A percentile compares a stretch with the other conserved stretches of the same genome.
These are phyloP conservation scores for Tetrapyrgos nigripes DNA, from an alignment of 1,284 basidiomycete genomes.

Conservation along the genomic window DNA sequence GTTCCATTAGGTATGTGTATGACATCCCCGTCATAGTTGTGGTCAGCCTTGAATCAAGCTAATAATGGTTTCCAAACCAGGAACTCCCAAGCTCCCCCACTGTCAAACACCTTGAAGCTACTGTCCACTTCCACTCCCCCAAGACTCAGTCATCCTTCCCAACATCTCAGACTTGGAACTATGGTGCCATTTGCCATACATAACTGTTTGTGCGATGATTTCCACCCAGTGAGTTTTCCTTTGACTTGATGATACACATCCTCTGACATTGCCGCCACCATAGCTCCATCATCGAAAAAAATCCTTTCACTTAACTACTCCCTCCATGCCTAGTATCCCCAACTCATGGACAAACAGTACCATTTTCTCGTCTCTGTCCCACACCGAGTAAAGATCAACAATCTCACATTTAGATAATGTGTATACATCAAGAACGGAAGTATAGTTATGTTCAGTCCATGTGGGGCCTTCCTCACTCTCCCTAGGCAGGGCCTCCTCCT, in stretches of 20 bases:
- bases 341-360: too few relatives aligned
- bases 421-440: constrained; percentile 1
- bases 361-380: too few relatives aligned
- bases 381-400: too few relatives aligned
- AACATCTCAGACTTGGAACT: constrained; percentile 26
- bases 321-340: too few relatives aligned
- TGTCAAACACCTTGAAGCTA: too few relatives aligned
- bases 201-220: constrained; percentile 21
- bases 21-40: constrained; percentile 31
- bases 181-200: constrained; percentile 37
- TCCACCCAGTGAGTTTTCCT: constrained; percentile 15
- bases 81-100: constrained; percentile 35
- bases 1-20: too few relatives aligned
- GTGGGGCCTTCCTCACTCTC: too few relatives aligned
- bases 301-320: constrained; percentile 3
- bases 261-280: constrained; percentile 31
- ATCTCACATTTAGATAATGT: background rate
- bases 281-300: constrained; percentile 34
- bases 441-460: background rate
- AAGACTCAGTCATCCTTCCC: too few relatives aligned
- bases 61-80: constrained; percentile 40
- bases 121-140: too few relatives aligned
- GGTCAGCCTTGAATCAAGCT: constrained; percentile 24
- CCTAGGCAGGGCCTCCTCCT: too few relatives aligned
- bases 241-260: constrained; percentile 21